phyloP scores from a whole-genome alignment of 352 stramenopile genomes.

The Pythium aphanidermatum region DNA sequence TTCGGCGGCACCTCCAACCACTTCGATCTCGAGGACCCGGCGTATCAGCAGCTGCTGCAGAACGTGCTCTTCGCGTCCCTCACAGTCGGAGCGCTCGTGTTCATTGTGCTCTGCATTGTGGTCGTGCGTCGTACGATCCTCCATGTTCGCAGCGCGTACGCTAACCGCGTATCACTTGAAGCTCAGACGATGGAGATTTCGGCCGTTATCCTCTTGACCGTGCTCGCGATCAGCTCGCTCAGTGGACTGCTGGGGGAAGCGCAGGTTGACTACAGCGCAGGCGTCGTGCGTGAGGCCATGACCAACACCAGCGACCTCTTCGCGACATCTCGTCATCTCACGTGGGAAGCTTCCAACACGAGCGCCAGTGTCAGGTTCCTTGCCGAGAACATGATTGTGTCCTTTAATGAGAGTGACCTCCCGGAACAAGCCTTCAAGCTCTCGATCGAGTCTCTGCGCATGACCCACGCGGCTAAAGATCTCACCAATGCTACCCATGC shows the following conservation, averaged over 20 bases:
- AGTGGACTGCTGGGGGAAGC: slow-evolving; percentile 67
- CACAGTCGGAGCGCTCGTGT: slow-evolving; percentile 50
- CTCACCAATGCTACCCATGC: slow-evolving; percentile 40
- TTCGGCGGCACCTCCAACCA: slow-evolving; percentile 43
- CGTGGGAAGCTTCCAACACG: slow-evolving; percentile 23
- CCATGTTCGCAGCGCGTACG: slow-evolving; percentile 56
- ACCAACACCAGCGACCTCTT: slow-evolving; percentile 62
- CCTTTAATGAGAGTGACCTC: slow-evolving; percentile 70
- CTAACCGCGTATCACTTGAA: slow-evolving; percentile 32
- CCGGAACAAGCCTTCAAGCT: slow-evolving; percentile 54
- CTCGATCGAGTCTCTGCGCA: slow-evolving; percentile 51
- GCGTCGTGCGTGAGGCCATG: slow-evolving; percentile 65
- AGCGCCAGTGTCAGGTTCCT: slow-evolving; percentile 35
- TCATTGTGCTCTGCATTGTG: slow-evolving; percentile 56
- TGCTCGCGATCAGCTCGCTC: slow-evolving; percentile 66
- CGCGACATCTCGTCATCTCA: slow-evolving; percentile 28
- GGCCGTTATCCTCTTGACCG: slow-evolving; percentile 63
- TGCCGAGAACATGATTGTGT: slow-evolving; percentile 54
- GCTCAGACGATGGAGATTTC: slow-evolving; percentile 56
- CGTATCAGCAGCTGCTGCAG: slow-evolving; percentile 59
- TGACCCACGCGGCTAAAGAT: slow-evolving; percentile 51
- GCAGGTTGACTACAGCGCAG: slow-evolving; percentile 80
- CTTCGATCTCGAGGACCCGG: slow-evolving; percentile 47
- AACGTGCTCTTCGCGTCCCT: slow-evolving; percentile 70
- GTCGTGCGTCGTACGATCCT: slow-evolving; percentile 64